These are phyloP conservation scores for Fabrea salina DNA, from an alignment of 169 alveolate genomes.

Conservation along the genomic window DNA sequence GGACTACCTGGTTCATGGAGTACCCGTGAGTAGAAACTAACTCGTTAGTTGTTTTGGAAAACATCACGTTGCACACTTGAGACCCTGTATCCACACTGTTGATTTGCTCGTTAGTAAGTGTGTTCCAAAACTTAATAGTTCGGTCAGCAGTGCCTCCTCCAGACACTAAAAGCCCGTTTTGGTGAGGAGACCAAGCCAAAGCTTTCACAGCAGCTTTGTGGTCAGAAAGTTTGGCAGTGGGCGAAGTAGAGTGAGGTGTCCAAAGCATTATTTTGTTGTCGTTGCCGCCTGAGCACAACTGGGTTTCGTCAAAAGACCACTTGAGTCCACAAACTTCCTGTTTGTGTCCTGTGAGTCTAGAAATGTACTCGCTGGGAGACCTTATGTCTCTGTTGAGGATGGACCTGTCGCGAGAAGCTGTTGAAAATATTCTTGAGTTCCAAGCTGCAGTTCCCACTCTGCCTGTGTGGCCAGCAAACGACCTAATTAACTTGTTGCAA, in stretches of 20 bases:
- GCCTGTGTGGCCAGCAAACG: conserved; percentile 55
- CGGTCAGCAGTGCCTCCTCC: conserved; percentile 99
- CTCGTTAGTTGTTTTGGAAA: conserved; percentile 90
- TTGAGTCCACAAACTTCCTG: conserved; percentile 80
- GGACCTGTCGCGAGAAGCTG: conserved; percentile 64
- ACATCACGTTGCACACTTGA: conserved; percentile 93
- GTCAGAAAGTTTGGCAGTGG: conserved; percentile 71
- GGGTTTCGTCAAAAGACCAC: conserved; percentile 75
- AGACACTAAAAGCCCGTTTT: conserved; percentile 88
- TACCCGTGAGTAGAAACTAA: conserved; percentile 96
- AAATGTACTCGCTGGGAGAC: conserved; percentile 36
- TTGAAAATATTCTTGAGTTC: conserved; percentile 49
- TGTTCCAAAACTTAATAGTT: conserved; percentile 94
- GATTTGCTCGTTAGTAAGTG: conserved; percentile 80
- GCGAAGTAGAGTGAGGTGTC: conserved; percentile 58
- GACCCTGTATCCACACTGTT: conserved; percentile 88
- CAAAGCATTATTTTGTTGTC: conserved; percentile 93
- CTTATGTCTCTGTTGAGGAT: conserved; percentile 63
- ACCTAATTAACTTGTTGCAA: conserved; percentile 48
- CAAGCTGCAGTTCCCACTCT: conserved; percentile 69
- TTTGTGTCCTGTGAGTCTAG: conserved; percentile 43
- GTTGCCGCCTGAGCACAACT: conserved; percentile 95
- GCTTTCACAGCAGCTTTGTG: conserved; percentile 95
- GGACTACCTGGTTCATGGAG: conserved; percentile 88
- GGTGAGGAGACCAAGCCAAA: conserved; percentile 96